Conservation (phyloP, 305 asterid species). For the Galium porrigens region DNA sequence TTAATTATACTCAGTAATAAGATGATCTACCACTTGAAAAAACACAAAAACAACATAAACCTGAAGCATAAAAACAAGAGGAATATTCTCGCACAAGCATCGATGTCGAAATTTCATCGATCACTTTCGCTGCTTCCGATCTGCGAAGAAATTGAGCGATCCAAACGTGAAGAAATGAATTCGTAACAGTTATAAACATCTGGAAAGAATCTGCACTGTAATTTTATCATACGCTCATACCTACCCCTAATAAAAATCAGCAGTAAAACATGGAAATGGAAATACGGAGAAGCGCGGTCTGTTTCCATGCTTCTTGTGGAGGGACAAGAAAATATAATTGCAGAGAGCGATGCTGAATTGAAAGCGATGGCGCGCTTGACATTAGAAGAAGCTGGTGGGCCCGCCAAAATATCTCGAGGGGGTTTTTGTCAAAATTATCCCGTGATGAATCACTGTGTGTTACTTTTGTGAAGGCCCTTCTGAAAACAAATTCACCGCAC, state of each 20-base stretch:
- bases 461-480: no score
- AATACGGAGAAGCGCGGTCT: neutral
- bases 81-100: slow-evolving; percentile 1
- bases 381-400: neutral
- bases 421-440: neutral
- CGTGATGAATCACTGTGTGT: no score
- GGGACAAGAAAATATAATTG: slow-evolving; percentile 1
- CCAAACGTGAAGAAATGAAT: neutral
- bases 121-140: slow-evolving; percentile 7
- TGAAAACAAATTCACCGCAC: no score
- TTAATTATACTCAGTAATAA: neutral
- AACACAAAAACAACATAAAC: neutral
- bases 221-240: neutral
- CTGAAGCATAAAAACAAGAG: neutral
- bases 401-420: slow-evolving; percentile 12
- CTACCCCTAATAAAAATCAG: neutral
- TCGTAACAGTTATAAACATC: neutral
- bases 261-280: neutral
- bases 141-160: slow-evolving; percentile 6
- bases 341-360: neutral
- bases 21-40: neutral
- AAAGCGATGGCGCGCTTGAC: slow-evolving; percentile 1
- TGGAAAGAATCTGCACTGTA: neutral
- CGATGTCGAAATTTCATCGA: neutral
- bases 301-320: slow-evolving; percentile 7